These are phyloP conservation scores for Coemansia sp. DNA, from an alignment of 192 early-diverging fungal species.

Conservation along the genomic window DNA sequence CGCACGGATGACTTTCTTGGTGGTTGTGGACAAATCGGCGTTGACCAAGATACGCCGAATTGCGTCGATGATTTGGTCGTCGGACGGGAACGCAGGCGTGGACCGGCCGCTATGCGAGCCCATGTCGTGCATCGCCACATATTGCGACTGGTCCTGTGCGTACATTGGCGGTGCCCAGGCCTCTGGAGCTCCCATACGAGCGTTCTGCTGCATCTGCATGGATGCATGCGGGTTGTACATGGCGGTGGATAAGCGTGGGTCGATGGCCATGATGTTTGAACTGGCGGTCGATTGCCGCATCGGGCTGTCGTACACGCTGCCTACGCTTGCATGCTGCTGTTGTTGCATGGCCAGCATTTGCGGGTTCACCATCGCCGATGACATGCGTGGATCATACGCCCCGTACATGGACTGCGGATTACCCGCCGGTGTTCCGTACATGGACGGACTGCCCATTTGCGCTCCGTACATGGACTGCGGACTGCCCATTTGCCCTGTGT, in stretches of 20 bases:
- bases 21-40: slow-evolving; percentile 69
- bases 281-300: slow-evolving; percentile 12
- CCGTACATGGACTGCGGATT: neutral
- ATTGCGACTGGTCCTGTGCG: neutral
- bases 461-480: neutral
- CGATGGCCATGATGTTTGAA: slow-evolving; percentile 10
- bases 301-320: slow-evolving; percentile 20
- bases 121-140: slow-evolving; percentile 22
- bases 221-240: slow-evolving; percentile 27
- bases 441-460: slow-evolving; percentile 16
- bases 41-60: slow-evolving; percentile 68
- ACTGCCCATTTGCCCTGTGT: neutral
- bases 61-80: slow-evolving; percentile 66
- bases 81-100: slow-evolving; percentile 29
- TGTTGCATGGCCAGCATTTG: slow-evolving; percentile 37
- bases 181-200: neutral
- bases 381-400: slow-evolving; percentile 36
- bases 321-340: slow-evolving; percentile 28
- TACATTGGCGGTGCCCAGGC: neutral
- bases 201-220: slow-evolving; percentile 8
- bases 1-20: slow-evolving; percentile 81
- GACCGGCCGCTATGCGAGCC: slow-evolving; percentile 30
- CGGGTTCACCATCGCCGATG: slow-evolving; percentile 46
- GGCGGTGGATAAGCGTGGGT: slow-evolving; percentile 37
- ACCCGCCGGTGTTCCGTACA: slow-evolving; percentile 27